Evolutionary conservation across 2,329 filamentous ascomycete species (phyloP).

Genomic region (Colletotrichum karsti): DNA sequence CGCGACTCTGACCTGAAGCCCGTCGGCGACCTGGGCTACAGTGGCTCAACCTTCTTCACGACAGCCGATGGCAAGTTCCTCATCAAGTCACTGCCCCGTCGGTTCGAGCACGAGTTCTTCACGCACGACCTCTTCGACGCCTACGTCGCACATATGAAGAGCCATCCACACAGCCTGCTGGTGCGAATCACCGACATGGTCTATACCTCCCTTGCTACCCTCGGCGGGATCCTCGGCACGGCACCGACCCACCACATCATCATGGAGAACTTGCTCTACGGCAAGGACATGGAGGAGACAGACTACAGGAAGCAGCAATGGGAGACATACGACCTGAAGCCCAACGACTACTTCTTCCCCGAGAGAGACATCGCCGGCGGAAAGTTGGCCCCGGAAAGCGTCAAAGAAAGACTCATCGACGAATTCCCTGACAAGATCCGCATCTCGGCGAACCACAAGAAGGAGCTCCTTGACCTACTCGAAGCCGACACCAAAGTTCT

Average conservation of each 20-base stretch:
- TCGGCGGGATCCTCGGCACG: slow-evolving; percentile 67
- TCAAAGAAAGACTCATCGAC: slow-evolving; percentile 72
- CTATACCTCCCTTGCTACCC: slow-evolving; percentile 59
- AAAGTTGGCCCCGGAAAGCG: slow-evolving; percentile 68
- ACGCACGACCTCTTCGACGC: slow-evolving; percentile 70
- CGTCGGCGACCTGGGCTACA: slow-evolving; percentile 77
- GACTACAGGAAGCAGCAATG: slow-evolving; percentile 53
- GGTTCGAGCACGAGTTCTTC: slow-evolving; percentile 78
- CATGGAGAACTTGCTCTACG: slow-evolving; percentile 79
- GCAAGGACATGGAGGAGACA: slow-evolving; percentile 55
- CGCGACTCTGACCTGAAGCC: slow-evolving; percentile 53
- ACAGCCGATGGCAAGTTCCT: slow-evolving; percentile 73
- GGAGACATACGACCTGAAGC: slow-evolving; percentile 81
- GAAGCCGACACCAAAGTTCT: slow-evolving; percentile 71
- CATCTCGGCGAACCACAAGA: slow-evolving; percentile 62
- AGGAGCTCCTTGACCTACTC: slow-evolving; percentile 63
- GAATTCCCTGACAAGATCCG: slow-evolving; percentile 73
- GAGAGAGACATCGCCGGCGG: slow-evolving; percentile 76
- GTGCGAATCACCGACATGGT: slow-evolving; percentile 78
- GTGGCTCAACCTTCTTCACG: slow-evolving; percentile 79
- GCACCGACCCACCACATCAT: slow-evolving; percentile 78
- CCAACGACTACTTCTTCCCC: slow-evolving; percentile 78
- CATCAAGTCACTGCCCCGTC: slow-evolving; percentile 75
- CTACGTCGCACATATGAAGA: slow-evolving; percentile 71
- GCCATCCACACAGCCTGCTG: slow-evolving; percentile 67